phyloP scores from a whole-genome alignment of 2,329 filamentous ascomycete genomes.

The Rhynchosporium secalis region DNA sequence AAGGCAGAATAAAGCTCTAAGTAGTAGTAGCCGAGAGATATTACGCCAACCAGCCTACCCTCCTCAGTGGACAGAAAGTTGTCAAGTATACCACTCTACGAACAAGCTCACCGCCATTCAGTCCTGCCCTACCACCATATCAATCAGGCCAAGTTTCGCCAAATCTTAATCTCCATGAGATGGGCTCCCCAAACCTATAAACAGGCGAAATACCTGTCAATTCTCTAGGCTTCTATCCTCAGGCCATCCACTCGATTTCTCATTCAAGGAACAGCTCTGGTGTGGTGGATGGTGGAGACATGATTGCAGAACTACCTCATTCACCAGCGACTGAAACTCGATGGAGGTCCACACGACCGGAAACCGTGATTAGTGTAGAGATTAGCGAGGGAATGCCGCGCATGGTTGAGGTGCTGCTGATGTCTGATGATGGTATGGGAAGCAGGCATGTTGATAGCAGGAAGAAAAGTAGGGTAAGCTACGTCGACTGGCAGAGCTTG shows the following conservation, averaged over 20 bases:
- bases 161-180: conserved; percentile 9
- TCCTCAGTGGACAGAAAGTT: neutral
- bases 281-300: neutral
- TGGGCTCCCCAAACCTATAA: neutral
- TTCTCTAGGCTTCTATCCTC: neutral
- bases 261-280: neutral
- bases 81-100: neutral
- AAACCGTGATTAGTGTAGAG: neutral
- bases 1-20: neutral
- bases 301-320: conserved; percentile 1
- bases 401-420: neutral
- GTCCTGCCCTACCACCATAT: conserved; percentile 15
- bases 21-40: neutral
- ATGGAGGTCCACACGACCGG: neutral
- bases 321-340: neutral
- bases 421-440: neutral
- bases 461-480: conserved; percentile 3
- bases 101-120: neutral
- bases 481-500: conserved; percentile 7
- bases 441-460: neutral
- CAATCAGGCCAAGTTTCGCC: neutral
- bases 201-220: neutral
- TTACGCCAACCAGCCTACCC: neutral
- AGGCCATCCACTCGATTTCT: neutral
- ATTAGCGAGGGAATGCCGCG: neutral